A percentile compares a stretch with the other conserved stretches of the same genome.
These are phyloP conservation scores for Pestalotiopsis sp. DNA, from an alignment of 2,329 filamentous ascomycete species.

Conservation along the genomic window DNA sequence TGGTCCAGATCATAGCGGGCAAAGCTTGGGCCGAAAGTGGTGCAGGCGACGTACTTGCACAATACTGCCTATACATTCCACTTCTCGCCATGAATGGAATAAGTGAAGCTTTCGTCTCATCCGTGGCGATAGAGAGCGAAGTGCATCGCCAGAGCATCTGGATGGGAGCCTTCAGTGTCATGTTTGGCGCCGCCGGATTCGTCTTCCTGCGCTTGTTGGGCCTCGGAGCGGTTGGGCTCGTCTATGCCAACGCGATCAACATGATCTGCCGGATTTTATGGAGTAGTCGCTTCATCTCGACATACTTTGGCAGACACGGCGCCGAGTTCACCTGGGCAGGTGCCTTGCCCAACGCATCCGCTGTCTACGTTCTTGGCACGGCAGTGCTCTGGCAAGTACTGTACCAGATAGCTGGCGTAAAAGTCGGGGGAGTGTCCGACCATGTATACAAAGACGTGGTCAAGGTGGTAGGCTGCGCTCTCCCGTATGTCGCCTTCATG, in stretches of 20 bases:
- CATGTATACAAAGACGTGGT: conserved; percentile 42
- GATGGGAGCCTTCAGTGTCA: conserved; percentile 81
- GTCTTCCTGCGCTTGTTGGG: conserved; percentile 69
- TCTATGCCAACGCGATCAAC: conserved; percentile 86
- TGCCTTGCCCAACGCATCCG: conserved; percentile 45
- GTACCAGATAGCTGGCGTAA: conserved; percentile 22
- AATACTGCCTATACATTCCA: conserved; percentile 92
- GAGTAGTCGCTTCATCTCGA: conserved; percentile 72
- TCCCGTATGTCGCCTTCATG: conserved; percentile 58
- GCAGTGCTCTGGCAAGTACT: conserved; percentile 40
- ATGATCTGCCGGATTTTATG: conserved; percentile 85
- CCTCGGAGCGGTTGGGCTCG: conserved; percentile 77
- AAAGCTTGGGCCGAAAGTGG: conserved; percentile 73
- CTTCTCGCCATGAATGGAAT: conserved; percentile 91
- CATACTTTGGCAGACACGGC: conserved; percentile 58
- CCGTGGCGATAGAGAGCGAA: conserved; percentile 75
- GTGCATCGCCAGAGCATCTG: conserved; percentile 77
- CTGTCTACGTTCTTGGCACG: conserved; percentile 44
- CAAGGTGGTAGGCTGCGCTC: conserved; percentile 50
- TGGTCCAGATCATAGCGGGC: conserved; percentile 77
- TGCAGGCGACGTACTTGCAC: conserved; percentile 72
- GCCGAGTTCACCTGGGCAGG: conserved; percentile 40
- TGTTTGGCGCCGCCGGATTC: conserved; percentile 76
- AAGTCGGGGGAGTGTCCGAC: conserved; percentile 30
- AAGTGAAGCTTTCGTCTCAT: conserved; percentile 88